Conservation (phyloP, 805 yeast species). For the Cyberlindnera xylosilytica region DNA sequence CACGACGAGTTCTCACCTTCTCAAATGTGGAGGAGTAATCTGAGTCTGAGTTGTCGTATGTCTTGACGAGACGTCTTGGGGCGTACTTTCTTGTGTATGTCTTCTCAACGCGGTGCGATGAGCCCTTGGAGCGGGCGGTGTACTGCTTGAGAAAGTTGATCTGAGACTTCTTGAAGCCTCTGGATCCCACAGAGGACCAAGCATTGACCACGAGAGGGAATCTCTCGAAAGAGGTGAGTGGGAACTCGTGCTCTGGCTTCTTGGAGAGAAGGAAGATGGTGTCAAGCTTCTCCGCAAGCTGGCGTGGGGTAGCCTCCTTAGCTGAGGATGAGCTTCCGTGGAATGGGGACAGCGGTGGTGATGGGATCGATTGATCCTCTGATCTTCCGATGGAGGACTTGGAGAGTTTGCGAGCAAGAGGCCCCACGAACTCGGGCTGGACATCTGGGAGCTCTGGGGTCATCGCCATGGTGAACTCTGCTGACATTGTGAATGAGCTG, state of each 20-base stretch:
- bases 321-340: constrained; percentile 19
- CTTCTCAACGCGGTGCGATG: constrained; percentile 20
- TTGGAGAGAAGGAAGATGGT: constrained; percentile 15
- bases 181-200: constrained; percentile 41
- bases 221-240: constrained; percentile 44
- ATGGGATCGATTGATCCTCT: constrained; percentile 34
- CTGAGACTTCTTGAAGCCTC: constrained; percentile 47
- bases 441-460: constrained; percentile 24
- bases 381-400: constrained; percentile 24
- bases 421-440: constrained; percentile 14
- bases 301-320: constrained; percentile 10
- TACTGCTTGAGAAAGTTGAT: constrained; percentile 53
- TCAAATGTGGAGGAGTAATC: constrained; percentile 35
- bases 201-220: constrained; percentile 50
- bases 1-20: constrained; percentile 59
- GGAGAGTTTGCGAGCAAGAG: constrained; percentile 25
- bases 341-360: constrained; percentile 46
- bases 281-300: constrained; percentile 15
- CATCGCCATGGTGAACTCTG: constrained; percentile 22
- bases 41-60: constrained; percentile 29
- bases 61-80: constrained; percentile 24
- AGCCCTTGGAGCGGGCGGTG: constrained; percentile 19
- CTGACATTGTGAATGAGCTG: constrained; percentile 6
- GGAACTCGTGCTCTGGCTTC: constrained; percentile 32
- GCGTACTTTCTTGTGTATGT: constrained; percentile 14